Conservation (phyloP, 2,329 filamentous ascomycete species). For the Sphaerulina musiva region DNA sequence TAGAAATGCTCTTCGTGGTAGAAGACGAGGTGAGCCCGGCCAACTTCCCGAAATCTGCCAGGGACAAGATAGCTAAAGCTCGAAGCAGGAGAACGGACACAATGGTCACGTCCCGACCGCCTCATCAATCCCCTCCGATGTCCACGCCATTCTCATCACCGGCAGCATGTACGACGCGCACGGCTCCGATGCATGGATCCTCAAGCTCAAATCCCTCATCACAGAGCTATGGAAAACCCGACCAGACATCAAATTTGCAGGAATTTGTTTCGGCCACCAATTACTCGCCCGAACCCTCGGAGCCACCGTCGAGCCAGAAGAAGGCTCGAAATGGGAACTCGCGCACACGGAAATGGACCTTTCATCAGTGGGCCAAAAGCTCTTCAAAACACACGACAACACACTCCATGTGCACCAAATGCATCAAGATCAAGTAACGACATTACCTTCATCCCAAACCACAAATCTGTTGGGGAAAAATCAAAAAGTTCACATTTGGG, state of each 20-base stretch:
- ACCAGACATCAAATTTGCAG: slow-evolving; percentile 47
- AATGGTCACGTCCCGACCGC: slow-evolving; percentile 44
- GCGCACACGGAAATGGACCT: slow-evolving; percentile 40
- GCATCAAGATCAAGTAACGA: slow-evolving; percentile 43
- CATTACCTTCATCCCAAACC: slow-evolving; percentile 29
- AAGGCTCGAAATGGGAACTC: slow-evolving; percentile 43
- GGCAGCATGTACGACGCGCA: slow-evolving; percentile 46
- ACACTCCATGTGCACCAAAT: slow-evolving; percentile 42
- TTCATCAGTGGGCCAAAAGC: slow-evolving; percentile 36
- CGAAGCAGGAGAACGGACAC: slow-evolving; percentile 20
- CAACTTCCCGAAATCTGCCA: background rate
- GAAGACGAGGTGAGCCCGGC: slow-evolving; percentile 30
- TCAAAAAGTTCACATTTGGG: slow-evolving; percentile 46
- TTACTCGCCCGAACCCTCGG: slow-evolving; percentile 42
- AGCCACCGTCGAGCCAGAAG: slow-evolving; percentile 34
- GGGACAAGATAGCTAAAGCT: background rate
- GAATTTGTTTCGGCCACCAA: slow-evolving; percentile 47
- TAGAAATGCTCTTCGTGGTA: slow-evolving; percentile 51
- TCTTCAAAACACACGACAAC: slow-evolving; percentile 36
- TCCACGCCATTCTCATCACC: slow-evolving; percentile 43
- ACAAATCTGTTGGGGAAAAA: slow-evolving; percentile 35
- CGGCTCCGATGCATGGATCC: slow-evolving; percentile 41
- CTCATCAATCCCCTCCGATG: slow-evolving; percentile 43
- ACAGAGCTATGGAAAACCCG: slow-evolving; percentile 47
- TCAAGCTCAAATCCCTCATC: slow-evolving; percentile 41